These are phyloP conservation scores for Amphicarpaea edgeworthii DNA, from an alignment of 306 rosid genomes.

Conservation along the genomic window DNA sequence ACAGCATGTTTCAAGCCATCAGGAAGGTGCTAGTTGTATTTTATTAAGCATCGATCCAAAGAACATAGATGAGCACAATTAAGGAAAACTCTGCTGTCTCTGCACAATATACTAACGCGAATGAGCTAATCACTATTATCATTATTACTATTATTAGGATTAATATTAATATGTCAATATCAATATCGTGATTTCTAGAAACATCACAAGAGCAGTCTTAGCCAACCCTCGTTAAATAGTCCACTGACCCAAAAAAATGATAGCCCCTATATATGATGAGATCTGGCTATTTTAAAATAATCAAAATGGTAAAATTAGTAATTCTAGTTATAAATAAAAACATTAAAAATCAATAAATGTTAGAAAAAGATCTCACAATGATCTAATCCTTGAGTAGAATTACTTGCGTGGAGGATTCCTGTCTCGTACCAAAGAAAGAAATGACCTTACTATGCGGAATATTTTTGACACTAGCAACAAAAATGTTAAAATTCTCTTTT, in stretches of 20 bases:
- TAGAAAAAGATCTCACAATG: too few relatives aligned
- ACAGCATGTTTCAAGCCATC: conserved; percentile 49
- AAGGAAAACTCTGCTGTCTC: conserved; percentile 14
- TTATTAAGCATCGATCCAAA: conserved; percentile 18
- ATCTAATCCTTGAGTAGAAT: too few relatives aligned
- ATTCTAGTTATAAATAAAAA: not conserved
- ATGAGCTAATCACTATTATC: conserved; percentile 38
- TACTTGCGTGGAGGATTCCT: too few relatives aligned
- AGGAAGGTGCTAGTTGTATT: conserved; percentile 25
- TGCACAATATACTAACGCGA: conserved; percentile 9
- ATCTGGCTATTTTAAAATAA: not conserved
- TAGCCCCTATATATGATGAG: not conserved
- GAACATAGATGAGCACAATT: not conserved
- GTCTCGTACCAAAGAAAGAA: not conserved
- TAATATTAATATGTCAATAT: conserved; percentile 30
- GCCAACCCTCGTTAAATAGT: not conserved
- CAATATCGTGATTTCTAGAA: conserved; percentile 35
- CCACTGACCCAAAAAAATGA: not conserved
- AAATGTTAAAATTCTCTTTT: not conserved
- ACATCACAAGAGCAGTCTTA: not conserved
- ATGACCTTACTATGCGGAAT: not conserved
- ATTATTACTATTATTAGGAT: not conserved
- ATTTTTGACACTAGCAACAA: conserved; percentile 10
- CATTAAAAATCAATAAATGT: not conserved
- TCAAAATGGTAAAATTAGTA: not conserved